phyloP scores from a whole-genome alignment of 2,329 filamentous ascomycete species.

The Chaetomium olivaceum region DNA sequence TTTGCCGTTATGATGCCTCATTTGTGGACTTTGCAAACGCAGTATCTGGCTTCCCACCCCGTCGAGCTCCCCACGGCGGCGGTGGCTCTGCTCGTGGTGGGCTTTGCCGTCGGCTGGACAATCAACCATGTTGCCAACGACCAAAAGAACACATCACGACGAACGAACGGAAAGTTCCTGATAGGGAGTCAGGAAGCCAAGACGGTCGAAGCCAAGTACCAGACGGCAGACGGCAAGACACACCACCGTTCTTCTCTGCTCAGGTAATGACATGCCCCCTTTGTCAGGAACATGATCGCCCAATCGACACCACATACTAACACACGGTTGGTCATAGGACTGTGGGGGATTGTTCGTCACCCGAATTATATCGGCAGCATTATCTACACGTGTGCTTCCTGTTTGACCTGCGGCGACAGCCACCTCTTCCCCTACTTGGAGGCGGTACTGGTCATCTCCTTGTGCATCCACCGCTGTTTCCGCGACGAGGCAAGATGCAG shows the following conservation, averaged over 20 bases:
- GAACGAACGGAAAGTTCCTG: neutral
- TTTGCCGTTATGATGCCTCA: slow-evolving; percentile 8
- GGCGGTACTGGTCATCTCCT: neutral
- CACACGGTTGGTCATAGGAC: neutral
- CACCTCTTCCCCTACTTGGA: slow-evolving; percentile 2
- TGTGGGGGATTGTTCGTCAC: slow-evolving; percentile 7
- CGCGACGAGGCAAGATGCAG: slow-evolving; percentile 10
- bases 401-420: neutral
- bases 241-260: slow-evolving; percentile 6
- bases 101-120: slow-evolving; percentile 5
- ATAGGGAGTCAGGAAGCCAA: neutral
- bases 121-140: slow-evolving; percentile 3
- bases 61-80: neutral
- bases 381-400: neutral
- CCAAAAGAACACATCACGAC: slow-evolving; percentile 2
- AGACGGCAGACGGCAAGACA: slow-evolving; percentile 4
- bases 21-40: slow-evolving; percentile 8
- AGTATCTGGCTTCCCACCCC: slow-evolving; percentile 3
- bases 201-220: slow-evolving; percentile 4
- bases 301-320: neutral
- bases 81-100: neutral
- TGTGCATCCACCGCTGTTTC: slow-evolving; percentile 8
- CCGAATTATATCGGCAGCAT: slow-evolving; percentile 2
- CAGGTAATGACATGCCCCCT: neutral
- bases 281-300: neutral